Evolutionary conservation across 495 filamentous ascomycete genomes (phyloP).

Genomic region (Hypoxylon crocopeplum): DNA sequence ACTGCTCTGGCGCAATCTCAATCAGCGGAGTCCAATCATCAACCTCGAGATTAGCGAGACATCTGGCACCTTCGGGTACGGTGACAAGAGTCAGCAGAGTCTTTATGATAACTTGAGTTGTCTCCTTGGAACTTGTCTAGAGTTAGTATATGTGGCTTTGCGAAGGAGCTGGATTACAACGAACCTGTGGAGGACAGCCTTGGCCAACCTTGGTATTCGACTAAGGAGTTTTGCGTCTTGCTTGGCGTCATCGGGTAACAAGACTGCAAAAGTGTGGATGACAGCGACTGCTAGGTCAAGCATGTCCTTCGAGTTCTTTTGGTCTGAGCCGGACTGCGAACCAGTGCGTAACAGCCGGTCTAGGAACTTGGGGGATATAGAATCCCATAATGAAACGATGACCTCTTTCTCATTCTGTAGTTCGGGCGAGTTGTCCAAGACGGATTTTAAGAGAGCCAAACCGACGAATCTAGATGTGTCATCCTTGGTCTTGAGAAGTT

Average conservation of each 20-base stretch:
- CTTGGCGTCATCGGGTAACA: conserved; percentile 55
- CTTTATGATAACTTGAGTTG: conserved; percentile 58
- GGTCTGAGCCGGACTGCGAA: conserved; percentile 32
- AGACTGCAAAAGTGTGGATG: conserved; percentile 61
- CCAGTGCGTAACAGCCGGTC: conserved; percentile 64
- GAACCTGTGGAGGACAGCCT: conserved; percentile 61
- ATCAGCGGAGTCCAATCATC: conserved; percentile 57
- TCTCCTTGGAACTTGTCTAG: conserved; percentile 54
- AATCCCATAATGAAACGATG: conserved; percentile 56
- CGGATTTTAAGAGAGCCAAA: conserved; percentile 65
- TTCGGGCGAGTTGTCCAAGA: conserved; percentile 62
- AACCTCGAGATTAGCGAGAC: conserved; percentile 47
- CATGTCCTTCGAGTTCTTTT: conserved; percentile 59
- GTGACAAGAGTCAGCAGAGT: conserved; percentile 59
- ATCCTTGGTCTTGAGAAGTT: conserved; percentile 61
- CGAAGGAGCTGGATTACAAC: background rate
- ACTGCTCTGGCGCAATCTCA: conserved; percentile 59
- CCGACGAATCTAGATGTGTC: conserved; percentile 72
- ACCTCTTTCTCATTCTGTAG: conserved; percentile 47
- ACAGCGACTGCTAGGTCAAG: conserved; percentile 66
- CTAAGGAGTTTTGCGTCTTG: conserved; percentile 52
- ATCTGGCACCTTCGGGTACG: conserved; percentile 51
- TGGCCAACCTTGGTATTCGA: conserved; percentile 57
- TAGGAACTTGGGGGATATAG: conserved; percentile 63
- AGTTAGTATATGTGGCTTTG: conserved; percentile 26